Evolutionary conservation across 352 stramenopile genomes (phyloP).

Genomic region (Pythium brassicae): DNA sequence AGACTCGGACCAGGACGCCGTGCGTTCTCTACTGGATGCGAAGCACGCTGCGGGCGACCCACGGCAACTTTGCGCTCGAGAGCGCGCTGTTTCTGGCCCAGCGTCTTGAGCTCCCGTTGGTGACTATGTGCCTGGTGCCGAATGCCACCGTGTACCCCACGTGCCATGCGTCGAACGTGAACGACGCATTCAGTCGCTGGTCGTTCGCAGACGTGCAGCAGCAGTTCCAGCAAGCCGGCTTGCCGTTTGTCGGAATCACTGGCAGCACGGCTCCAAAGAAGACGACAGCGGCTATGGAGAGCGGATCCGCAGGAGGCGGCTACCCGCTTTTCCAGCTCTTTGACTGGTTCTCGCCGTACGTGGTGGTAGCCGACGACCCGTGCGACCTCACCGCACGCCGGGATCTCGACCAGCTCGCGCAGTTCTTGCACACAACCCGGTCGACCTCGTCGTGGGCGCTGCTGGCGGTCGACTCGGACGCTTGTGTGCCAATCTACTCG

Average conservation of each 20-base stretch:
- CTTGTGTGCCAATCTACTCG: constrained; percentile 42
- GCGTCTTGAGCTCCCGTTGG: constrained; percentile 36
- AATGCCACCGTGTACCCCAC: constrained; percentile 47
- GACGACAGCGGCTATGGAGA: neutral
- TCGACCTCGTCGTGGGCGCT: constrained; percentile 43
- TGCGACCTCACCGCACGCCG: constrained; percentile 28
- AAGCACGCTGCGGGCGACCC: constrained; percentile 44
- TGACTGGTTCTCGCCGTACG: constrained; percentile 31
- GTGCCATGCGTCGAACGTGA: constrained; percentile 44
- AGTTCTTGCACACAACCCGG: constrained; percentile 28
- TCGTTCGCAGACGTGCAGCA: constrained; percentile 46
- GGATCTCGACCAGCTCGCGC: constrained; percentile 28
- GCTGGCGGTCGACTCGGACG: constrained; percentile 54
- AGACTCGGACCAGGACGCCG: constrained; percentile 1
- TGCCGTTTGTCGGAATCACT: constrained; percentile 48
- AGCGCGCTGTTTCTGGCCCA: constrained; percentile 38
- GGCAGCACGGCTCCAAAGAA: constrained; percentile 14
- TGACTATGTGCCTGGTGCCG: constrained; percentile 40
- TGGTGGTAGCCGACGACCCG: constrained; percentile 37
- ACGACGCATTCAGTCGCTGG: constrained; percentile 53
- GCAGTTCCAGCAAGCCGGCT: constrained; percentile 27
- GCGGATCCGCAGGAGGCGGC: constrained; percentile 7
- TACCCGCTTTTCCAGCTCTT: constrained; percentile 34
- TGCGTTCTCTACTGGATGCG: constrained; percentile 73
- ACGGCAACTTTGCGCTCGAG: constrained; percentile 63